Base-by-base conservation (phyloP, 2,329 filamentous ascomycete species). In the Penicillium brasilianum region DNA sequence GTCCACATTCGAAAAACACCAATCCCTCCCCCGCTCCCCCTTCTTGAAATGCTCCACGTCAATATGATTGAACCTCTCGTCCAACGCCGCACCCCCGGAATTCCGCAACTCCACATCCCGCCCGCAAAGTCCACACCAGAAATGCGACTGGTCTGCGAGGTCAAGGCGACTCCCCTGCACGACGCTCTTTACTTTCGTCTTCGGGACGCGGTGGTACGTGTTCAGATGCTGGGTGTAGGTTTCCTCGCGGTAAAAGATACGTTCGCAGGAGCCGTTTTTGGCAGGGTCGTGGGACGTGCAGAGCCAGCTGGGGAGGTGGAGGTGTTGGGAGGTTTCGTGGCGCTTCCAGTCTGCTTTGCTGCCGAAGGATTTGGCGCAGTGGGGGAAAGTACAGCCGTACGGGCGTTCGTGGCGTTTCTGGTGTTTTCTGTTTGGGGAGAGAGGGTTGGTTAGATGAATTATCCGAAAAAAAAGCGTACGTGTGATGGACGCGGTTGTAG, bases 321-420 rank as follows among this genome's bases (percentile, higher is more conserved):
- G 87, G 73, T 97, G 93, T 70, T 94, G 90, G 16, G 85, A 87
- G 66, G 87, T 90, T 71, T 97, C 94, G 71, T 97, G 93, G 1
- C 93, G 87, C 73, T 96, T 96, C 93, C 88, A 97, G 76, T 97
- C 93, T 61, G 92, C 93, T 73, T 97, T 96, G 75, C 90, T 93
- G n/a, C 93, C 93, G 67, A 97, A 97, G 0, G 74, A 81, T 71
- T 92, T 93, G 52, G 78, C 75, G 71, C 93, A 97, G 32, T 79
- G 77, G 9, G 81, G 76, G 65, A 88, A 90, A 0, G 92, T 96
- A 75, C 93, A 97, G 13, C 88, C 88, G 64, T 94, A 97, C 0
- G 92, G 93, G 66, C 87, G 88, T 8, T 86, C 83, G 74, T 97
- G 93, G 1, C 93, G 87, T 72, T 92, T 94, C 74, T 86, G 81